phyloP scores from a whole-genome alignment of 2,329 filamentous ascomycete species.

The Ascosphaera aggregata region DNA sequence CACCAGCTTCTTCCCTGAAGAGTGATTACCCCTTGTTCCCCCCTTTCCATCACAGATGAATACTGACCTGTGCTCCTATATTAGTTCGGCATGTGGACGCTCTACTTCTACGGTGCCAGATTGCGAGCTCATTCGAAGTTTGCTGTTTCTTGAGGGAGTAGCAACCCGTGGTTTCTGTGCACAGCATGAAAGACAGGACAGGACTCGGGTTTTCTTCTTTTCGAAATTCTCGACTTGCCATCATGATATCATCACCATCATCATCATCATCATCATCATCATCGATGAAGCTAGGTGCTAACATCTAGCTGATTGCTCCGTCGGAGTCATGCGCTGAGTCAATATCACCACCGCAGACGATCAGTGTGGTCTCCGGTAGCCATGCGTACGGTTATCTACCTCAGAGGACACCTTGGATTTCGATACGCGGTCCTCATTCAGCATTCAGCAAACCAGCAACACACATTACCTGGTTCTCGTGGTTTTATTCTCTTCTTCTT shows the following conservation, averaged over 20 bases:
- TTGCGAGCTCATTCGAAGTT: conserved; percentile 35
- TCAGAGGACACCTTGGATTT: too few relatives aligned
- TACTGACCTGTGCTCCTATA: neutral
- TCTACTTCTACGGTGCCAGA: conserved; percentile 33
- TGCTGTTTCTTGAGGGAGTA: conserved; percentile 13
- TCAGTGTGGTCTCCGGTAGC: too few relatives aligned
- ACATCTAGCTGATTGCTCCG: too few relatives aligned
- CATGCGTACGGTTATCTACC: too few relatives aligned
- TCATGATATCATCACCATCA: neutral
- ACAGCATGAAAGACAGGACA: neutral
- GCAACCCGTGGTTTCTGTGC: neutral
- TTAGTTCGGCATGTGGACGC: conserved; percentile 29
- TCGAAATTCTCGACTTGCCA: neutral
- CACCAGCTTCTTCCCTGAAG: neutral
- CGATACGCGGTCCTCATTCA: too few relatives aligned
- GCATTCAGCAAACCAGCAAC: too few relatives aligned
- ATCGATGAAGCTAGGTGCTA: neutral
- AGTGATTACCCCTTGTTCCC: conserved; percentile 1
- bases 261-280: neutral
- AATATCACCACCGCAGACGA: too few relatives aligned
- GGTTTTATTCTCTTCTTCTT: too few relatives aligned
- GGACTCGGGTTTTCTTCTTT: neutral
- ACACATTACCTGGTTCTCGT: too few relatives aligned
- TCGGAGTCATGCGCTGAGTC: too few relatives aligned
- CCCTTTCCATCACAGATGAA: neutral